phyloP scores from a whole-genome alignment of 345 rosid genomes.

The Euphorbia tirucalli region DNA sequence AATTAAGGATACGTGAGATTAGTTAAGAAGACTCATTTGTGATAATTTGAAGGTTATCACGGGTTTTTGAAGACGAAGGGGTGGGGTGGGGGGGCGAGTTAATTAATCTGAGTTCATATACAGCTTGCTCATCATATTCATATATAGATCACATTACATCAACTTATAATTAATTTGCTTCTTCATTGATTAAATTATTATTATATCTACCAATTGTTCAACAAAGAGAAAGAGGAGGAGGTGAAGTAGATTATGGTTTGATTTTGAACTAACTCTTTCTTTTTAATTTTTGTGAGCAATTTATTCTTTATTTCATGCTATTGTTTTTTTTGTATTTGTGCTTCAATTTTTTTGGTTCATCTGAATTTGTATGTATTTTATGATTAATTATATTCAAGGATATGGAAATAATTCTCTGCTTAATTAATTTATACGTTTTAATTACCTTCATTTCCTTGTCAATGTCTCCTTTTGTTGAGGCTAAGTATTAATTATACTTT shows the following conservation, averaged over 20 bases:
- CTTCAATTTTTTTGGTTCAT: neutral
- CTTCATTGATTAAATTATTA: neutral
- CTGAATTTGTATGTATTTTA: neutral
- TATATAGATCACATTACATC: neutral
- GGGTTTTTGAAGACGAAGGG: constrained; percentile 7
- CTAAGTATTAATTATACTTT: neutral
- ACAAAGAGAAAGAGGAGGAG: neutral
- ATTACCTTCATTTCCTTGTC: neutral
- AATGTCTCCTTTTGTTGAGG: neutral
- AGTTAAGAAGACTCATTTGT: neutral
- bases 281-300: constrained; percentile 7
- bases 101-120: too few species aligned
- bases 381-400: neutral
- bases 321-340: constrained; percentile 1
- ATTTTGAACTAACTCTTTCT: constrained; percentile 8
- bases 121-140: too few species aligned
- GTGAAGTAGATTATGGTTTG: neutral
- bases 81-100: too few species aligned
- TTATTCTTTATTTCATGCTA: constrained; percentile 22
- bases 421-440: neutral
- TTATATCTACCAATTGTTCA: neutral
- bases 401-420: neutral
- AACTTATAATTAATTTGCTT: neutral
- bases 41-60: neutral
- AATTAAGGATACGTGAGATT: neutral